Percentiles rank a stretch among this genome's conserved stretches.
These are phyloP conservation scores for Monilinia aucupariae DNA, from an alignment of 2,329 filamentous ascomycete genomes.

Conservation along the genomic window DNA sequence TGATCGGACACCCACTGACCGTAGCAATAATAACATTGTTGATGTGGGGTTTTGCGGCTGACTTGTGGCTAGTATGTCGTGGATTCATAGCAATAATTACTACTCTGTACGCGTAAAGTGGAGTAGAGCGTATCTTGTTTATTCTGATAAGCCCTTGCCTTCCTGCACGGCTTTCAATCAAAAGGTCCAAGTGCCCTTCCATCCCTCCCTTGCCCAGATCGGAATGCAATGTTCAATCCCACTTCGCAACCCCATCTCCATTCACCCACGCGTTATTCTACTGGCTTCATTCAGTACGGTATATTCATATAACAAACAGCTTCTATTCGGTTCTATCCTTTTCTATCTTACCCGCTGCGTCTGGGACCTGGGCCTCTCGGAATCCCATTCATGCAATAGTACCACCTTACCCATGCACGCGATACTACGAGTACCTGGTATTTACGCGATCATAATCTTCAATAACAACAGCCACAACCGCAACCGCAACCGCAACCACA, in stretches of 20 bases:
- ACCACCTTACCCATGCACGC: not conserved
- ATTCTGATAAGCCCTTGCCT: too few relatives aligned
- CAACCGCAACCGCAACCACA: constrained; percentile 7
- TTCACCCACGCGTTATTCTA: constrained; percentile 15
- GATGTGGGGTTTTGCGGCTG: too few relatives aligned
- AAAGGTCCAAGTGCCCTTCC: constrained; percentile 9
- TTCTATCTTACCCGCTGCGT: not conserved
- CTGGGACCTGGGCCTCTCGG: too few relatives aligned
- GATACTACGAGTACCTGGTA: not conserved
- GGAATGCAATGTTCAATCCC: constrained; percentile 12
- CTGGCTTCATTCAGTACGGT: not conserved
- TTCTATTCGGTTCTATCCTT: not conserved
- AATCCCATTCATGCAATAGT: not conserved
- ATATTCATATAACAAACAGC: constrained; percentile 7
- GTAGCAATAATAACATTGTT: too few relatives aligned
- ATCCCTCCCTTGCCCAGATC: not conserved
- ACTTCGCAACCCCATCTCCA: constrained; percentile 6
- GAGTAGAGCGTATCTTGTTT: too few relatives aligned
- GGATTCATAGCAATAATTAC: too few relatives aligned
- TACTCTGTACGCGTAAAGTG: too few relatives aligned
- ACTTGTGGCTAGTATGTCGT: too few relatives aligned
- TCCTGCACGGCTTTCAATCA: constrained; percentile 9
- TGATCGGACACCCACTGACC: too few relatives aligned
- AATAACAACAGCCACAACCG: constrained; percentile 1
- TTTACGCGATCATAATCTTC: constrained; percentile 11